These are phyloP conservation scores for Aureobasidium leucospermi DNA, from an alignment of 2,329 filamentous ascomycete genomes.

Conservation along the genomic window DNA sequence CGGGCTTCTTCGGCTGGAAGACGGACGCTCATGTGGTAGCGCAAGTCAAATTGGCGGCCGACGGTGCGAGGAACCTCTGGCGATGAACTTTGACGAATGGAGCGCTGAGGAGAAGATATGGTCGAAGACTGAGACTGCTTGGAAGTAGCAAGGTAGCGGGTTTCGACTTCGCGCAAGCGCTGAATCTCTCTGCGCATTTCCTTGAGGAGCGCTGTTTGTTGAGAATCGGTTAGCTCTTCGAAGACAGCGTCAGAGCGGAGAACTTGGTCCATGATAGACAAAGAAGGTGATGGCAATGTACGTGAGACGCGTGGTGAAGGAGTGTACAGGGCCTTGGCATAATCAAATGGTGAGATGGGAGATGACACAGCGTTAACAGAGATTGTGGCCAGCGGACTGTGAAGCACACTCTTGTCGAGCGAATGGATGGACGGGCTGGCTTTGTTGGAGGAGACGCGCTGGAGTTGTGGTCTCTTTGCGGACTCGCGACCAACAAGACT, in stretches of 20 bases:
- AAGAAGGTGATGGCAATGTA: not conserved
- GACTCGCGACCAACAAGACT: not conserved
- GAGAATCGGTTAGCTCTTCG: not conserved
- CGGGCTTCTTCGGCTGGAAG: not conserved
- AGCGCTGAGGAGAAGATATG: not conserved
- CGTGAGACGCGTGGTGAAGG: not conserved
- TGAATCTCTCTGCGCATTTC: constrained; percentile 8
- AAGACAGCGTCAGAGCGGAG: not conserved
- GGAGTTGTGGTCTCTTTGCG: not conserved
- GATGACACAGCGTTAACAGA: not conserved
- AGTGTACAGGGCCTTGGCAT: not conserved
- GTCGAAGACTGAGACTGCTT: not conserved
- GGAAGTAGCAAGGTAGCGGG: not conserved
- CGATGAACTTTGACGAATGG: not conserved
- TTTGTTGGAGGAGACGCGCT: not conserved
- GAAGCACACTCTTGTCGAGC: not conserved
- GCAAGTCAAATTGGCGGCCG: not conserved
- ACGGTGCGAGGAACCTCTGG: constrained; percentile 5
- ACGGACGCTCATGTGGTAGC: constrained; percentile 2
- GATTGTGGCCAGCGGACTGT: not conserved
- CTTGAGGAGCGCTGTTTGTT: constrained; percentile 3
- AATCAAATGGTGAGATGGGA: not conserved
- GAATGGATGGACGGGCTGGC: not conserved
- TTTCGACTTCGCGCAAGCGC: constrained; percentile 6
- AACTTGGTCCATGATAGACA: not conserved